Base-by-base conservation (phyloP, 148 eudicot genomes). In the Beta vulgaris region DNA sequence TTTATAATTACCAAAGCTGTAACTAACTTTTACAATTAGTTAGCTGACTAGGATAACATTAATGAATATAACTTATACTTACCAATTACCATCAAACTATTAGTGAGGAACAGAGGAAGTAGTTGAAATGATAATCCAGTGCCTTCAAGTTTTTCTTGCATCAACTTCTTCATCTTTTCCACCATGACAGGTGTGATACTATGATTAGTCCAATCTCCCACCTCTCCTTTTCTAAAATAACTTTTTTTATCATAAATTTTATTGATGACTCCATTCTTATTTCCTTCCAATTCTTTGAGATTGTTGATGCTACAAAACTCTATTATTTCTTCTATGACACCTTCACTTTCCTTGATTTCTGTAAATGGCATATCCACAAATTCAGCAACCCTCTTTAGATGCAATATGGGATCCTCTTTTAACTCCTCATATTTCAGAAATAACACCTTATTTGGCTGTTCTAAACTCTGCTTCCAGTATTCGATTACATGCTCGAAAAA, bases 361-460 rank as follows among this genome's bases (percentile, higher is more conserved):
- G 67, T 32, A 62, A 62, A 62, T 62, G 67, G 42, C 67, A 62
- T 62, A 34, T 40, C 67, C 3, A 62, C 39, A 62, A 62, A 62
- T 7, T 62, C 67, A 13, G 39, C 67, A 23, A 62, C 67, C 1
- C 16, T 16, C 23, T 62, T 61, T 7, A 61, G 37, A n/a, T 61
- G n/a, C 15, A 31, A 1, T 34, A 23, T 19, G 3, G 40, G 66
- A 34, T 61, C 66, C 40, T 61, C 66, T 4, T 61, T 61, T 11
- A 61, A 18, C 16, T 61, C 66, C 66, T 62, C 67, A 13, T 62
- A 62, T 23, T 62, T 32, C 1, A 54, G 59, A 18, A 54, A 54
- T 23, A 54, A 54, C 59, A 54, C 10, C 59, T 54, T 54, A 2
- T 54, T 54, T 54, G 59, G 59, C 26, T 54, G 59, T 6, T 54